Conservation (phyloP, 495 filamentous ascomycete genomes). For the Hypoxylon fragiforme region DNA sequence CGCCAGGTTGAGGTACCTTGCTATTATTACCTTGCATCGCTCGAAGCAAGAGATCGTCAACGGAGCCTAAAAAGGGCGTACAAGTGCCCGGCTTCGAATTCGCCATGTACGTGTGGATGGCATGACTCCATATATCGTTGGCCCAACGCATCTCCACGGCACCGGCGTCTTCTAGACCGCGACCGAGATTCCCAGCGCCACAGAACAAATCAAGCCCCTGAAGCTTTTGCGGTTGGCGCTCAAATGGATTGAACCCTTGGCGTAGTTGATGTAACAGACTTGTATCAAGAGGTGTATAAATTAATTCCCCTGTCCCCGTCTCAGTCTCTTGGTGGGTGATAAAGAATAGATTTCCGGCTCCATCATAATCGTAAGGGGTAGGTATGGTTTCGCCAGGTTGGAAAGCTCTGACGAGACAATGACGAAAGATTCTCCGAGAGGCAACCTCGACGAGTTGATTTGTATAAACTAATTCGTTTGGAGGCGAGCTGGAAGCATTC, state of each 20-base stretch:
- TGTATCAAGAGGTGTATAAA: conserved; percentile 32
- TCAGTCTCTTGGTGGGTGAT: conserved; percentile 48
- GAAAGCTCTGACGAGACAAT: conserved; percentile 64
- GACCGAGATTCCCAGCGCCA: conserved; percentile 72
- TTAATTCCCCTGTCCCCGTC: neutral
- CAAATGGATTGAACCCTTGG: conserved; percentile 59
- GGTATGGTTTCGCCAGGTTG: conserved; percentile 49
- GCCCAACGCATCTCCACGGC: conserved; percentile 64
- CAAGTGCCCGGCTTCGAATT: conserved; percentile 46
- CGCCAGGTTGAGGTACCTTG: conserved; percentile 56
- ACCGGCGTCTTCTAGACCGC: conserved; percentile 73
- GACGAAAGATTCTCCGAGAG: conserved; percentile 48
- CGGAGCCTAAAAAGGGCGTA: conserved; percentile 65
- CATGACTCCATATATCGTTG: conserved; percentile 63
- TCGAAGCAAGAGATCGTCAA: conserved; percentile 64
- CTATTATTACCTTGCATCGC: conserved; percentile 56
- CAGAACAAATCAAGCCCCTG: conserved; percentile 70
- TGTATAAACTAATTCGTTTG: conserved; percentile 70
- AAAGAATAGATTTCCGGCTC: conserved; percentile 66
- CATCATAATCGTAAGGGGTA: conserved; percentile 63
- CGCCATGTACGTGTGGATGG: conserved; percentile 70
- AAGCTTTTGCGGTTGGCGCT: conserved; percentile 38
- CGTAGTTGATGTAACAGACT: conserved; percentile 44
- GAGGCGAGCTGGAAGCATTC: conserved; percentile 37
- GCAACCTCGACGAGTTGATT: conserved; percentile 46